phyloP scores from a whole-genome alignment of 2,329 filamentous ascomycete species.

The Phaeophleospora eucalypticola region DNA sequence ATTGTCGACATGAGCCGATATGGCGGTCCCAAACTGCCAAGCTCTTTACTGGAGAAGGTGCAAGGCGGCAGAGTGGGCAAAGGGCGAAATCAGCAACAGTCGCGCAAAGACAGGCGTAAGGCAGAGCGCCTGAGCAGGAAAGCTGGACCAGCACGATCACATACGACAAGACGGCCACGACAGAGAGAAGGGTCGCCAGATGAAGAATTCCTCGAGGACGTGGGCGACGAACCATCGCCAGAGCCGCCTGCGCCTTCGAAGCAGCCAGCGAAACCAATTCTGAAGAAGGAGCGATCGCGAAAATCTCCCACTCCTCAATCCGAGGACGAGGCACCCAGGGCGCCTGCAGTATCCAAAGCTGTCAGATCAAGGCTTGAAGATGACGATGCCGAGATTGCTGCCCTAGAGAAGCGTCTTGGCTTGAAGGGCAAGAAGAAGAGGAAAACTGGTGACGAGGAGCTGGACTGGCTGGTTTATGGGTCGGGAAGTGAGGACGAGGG shows the following conservation, averaged over 20 bases:
- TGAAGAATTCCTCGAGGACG: too few species aligned
- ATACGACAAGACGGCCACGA: background rate
- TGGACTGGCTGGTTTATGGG: constrained; percentile 68
- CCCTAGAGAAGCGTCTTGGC: constrained; percentile 81
- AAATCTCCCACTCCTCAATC: constrained; percentile 2
- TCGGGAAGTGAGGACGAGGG: constrained; percentile 49
- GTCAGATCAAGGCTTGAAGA: constrained; percentile 58
- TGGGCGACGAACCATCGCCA: background rate
- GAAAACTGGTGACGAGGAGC: constrained; percentile 70
- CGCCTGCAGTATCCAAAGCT: constrained; percentile 13
- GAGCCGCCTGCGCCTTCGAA: constrained; percentile 1
- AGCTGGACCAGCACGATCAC: constrained; percentile 31
- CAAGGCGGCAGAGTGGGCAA: constrained; percentile 22
- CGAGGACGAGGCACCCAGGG: constrained; percentile 8
- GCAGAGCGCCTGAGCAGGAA: constrained; percentile 62
- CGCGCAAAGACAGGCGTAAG: constrained; percentile 52
- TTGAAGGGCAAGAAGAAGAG: constrained; percentile 73
- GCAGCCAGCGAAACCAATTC: constrained; percentile 8
- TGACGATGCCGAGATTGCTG: constrained; percentile 85
- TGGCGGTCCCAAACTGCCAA: constrained; percentile 43
- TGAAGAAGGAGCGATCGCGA: constrained; percentile 3
- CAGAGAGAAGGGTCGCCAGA: background rate
- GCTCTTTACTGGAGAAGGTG: constrained; percentile 43
- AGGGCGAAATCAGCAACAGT: constrained; percentile 14
- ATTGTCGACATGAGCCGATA: constrained; percentile 24